Evolutionary conservation across 768 basidiomycete species (phyloP).

Genomic region (Kwoniella dejecticola): DNA sequence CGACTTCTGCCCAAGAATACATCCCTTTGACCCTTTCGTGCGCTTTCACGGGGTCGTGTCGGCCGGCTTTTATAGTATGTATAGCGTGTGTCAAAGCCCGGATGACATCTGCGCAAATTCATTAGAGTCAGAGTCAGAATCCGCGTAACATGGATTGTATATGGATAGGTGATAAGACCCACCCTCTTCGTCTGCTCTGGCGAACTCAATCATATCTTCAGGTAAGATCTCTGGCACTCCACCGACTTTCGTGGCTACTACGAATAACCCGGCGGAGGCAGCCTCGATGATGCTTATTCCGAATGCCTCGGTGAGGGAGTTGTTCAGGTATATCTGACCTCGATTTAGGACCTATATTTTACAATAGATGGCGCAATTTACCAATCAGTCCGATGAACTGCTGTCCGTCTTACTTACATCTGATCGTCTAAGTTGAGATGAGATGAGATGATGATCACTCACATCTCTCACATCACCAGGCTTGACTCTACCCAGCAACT

Average conservation of each 20-base stretch:
- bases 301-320: conserved; percentile 92
- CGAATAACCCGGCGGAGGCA: conserved; percentile 88
- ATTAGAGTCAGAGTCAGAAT: background rate
- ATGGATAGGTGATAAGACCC: too few species aligned
- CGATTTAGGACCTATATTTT: conserved; percentile 70
- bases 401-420: too few species aligned
- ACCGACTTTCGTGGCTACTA: conserved; percentile 90
- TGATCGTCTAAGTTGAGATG: too few species aligned
- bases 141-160: too few species aligned
- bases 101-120: conserved; percentile 68
- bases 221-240: conserved; percentile 95
- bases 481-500: conserved; percentile 76
- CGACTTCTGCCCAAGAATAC: conserved; percentile 82
- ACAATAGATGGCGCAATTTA: too few species aligned
- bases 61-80: conserved; percentile 64
- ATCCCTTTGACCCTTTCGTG: conserved; percentile 76
- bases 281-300: conserved; percentile 98
- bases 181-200: conserved; percentile 93
- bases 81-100: conserved; percentile 81
- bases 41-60: conserved; percentile 73
- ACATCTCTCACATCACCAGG: conserved; percentile 83
- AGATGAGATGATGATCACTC: conserved; percentile 44
- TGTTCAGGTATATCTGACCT: conserved; percentile 91
- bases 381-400: too few species aligned
- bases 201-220: conserved; percentile 91